A percentile compares a stretch with the other conserved stretches of the same genome.
Conservation (phyloP, 2,329 filamentous ascomycete species). For the Uncinocarpus reesii region DNA sequence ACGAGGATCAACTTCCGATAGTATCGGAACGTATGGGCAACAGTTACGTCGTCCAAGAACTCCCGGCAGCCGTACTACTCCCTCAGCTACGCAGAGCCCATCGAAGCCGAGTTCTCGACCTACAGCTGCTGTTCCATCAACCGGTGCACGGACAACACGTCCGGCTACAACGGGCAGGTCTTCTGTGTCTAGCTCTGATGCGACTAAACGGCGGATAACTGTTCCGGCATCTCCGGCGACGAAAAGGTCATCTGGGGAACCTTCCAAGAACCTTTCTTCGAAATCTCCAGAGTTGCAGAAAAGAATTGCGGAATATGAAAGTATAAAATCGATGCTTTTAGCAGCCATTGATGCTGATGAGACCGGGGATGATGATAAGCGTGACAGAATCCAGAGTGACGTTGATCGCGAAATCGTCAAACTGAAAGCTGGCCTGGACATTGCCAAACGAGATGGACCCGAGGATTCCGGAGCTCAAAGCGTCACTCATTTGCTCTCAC, state of each 20-base stretch:
- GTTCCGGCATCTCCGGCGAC: conserved; percentile 9
- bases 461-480: conserved; percentile 15
- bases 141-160: conserved; percentile 15
- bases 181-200: conserved; percentile 9
- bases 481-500: conserved; percentile 15
- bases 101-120: conserved; percentile 24
- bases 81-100: conserved; percentile 27
- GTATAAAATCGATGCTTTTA: conserved; percentile 23
- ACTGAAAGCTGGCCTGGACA: conserved; percentile 21
- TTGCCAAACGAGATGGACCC: conserved; percentile 12
- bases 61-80: conserved; percentile 21
- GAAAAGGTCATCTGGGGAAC: conserved; percentile 10
- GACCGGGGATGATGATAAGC: conserved; percentile 18
- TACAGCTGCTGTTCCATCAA: conserved; percentile 19
- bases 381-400: conserved; percentile 20
- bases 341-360: conserved; percentile 25
- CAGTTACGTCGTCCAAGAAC: conserved; percentile 29
- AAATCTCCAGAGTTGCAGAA: conserved; percentile 24
- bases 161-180: conserved; percentile 11
- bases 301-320: conserved; percentile 23
- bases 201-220: conserved; percentile 9
- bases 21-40: conserved; percentile 31
- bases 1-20: conserved; percentile 25
- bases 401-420: conserved; percentile 20
- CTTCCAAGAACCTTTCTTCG: conserved; percentile 14